phyloP scores from a whole-genome alignment of 768 basidiomycete species.

The Tulasnella calospora region DNA sequence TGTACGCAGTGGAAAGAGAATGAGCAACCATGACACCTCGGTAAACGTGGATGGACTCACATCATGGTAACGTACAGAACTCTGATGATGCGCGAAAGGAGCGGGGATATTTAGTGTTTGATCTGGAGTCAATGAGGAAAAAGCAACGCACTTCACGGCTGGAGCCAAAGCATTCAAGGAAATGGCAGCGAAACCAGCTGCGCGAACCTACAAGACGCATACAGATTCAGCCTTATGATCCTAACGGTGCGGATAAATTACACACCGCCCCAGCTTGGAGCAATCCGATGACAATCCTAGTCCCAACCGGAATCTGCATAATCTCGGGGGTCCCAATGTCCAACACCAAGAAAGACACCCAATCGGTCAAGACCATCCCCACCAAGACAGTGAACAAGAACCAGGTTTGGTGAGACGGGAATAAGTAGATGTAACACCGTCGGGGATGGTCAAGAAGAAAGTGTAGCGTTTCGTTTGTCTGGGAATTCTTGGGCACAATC shows the following conservation, averaged over 20 bases:
- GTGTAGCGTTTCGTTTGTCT: constrained; percentile 69
- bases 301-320: constrained; percentile 60
- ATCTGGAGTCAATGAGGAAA: background rate
- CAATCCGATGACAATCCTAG: constrained; percentile 66
- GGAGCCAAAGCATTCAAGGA: constrained; percentile 70
- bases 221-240: background rate
- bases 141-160: constrained; percentile 67
- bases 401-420: constrained; percentile 93
- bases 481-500: constrained; percentile 53
- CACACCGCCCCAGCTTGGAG: constrained; percentile 60
- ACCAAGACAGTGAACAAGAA: constrained; percentile 70
- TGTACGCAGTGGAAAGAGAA: constrained; percentile 10
- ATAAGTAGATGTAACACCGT: constrained; percentile 81
- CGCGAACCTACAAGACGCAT: constrained; percentile 53
- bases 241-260: background rate
- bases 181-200: constrained; percentile 83
- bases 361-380: constrained; percentile 70
- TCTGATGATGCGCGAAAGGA: constrained; percentile 38
- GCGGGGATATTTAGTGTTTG: background rate
- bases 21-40: constrained; percentile 40
- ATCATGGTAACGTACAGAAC: constrained; percentile 91
- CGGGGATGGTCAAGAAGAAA: constrained; percentile 95
- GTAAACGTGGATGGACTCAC: constrained; percentile 45
- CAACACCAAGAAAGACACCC: constrained; percentile 82
- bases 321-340: constrained; percentile 77